A percentile compares a stretch with the other conserved stretches of the same genome.
phyloP scores from a whole-genome alignment of 163 green algal species.

The Scenedesmus sp. region DNA sequence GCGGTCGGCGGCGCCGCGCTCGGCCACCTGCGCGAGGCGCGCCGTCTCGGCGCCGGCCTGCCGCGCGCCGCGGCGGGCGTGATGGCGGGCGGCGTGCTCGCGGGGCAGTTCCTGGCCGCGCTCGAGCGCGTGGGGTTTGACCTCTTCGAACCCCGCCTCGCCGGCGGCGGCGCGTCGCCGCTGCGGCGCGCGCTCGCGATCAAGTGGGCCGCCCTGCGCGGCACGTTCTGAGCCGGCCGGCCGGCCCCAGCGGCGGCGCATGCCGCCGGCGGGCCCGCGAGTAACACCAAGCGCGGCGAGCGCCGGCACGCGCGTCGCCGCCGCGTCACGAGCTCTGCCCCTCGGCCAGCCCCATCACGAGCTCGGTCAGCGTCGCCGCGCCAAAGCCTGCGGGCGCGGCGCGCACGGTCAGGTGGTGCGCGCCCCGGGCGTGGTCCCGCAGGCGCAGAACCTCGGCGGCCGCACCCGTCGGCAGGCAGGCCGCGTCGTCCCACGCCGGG shows the following conservation, averaged over 20 bases:
- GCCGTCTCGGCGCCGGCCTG: conserved; percentile 43
- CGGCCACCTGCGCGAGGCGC: conserved; percentile 74
- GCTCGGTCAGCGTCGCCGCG: conserved; percentile 19
- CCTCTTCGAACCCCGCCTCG: conserved; percentile 63
- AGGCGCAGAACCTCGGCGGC: no score
- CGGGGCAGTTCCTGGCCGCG: conserved; percentile 70
- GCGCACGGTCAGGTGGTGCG: no score
- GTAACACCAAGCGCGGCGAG: no score
- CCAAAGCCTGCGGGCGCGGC: no score
- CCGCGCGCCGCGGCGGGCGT: conserved; percentile 41
- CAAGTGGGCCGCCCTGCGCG: conserved; percentile 62
- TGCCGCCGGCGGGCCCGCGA: no score
- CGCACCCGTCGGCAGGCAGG: conserved; percentile 29
- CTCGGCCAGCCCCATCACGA: conserved; percentile 14
- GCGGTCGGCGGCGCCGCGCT: conserved; percentile 72
- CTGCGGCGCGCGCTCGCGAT: conserved; percentile 66
- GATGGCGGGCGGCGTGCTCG: conserved; percentile 67
- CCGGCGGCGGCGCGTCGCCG: conserved; percentile 46
- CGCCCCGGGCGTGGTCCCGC: no score
- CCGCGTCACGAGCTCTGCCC: no score
- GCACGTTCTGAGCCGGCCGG: conserved; percentile 59
- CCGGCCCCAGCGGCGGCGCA: no score
- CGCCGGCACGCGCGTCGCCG: no score
- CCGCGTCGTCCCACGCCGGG: conserved; percentile 32
- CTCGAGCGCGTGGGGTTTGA: conserved; percentile 76